Evolutionary conservation across 1,284 basidiomycete species (phyloP), one percentile per base, ranked within the genome.

Genomic region (Xerocomus minutiporus): DNA sequence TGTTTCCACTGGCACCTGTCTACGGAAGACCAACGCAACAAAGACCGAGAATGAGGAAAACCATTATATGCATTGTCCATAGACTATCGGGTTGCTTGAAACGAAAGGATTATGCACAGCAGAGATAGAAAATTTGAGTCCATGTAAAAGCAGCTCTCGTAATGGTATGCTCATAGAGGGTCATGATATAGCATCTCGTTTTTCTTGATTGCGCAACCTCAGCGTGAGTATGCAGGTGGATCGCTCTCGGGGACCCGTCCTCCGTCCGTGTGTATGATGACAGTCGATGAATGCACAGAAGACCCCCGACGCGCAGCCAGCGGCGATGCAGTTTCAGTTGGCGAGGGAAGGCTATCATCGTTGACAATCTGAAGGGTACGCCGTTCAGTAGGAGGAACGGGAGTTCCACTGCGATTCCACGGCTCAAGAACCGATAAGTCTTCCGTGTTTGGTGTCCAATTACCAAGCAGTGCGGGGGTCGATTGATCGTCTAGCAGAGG

Each of bases 191-290:
- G 45, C 40, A 41, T 41, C 12, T 26, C 25, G 39, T 42, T 25
- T 40, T 23, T 25, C 36, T 26, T 50, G 51, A 50, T 34, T 13
- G 25, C 43, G 13, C 29, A 34, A 5, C 36, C 25, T 51, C 47
- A 64, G 44, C 53, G 63, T 15, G 64, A 65, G 46, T 66, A 66
- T 13, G 65, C 53, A 38, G 65, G 65, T 5, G 65, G 64, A 12
- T 54, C 49, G 8, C 20, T 20, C 20, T 48, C 52, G 5, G 29
- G 38, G 39, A 57, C 26, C 4, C 51, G 63, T 12, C 68, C 65
- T 15, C 53, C 65, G 17, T 70, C 65, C 15, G 48, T 65, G 47
- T 70, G 68, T 5, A 70, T 12, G 12, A 66, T 54, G 13, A 70
- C 57, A 32, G 36, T 36, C 13, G 54, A 38, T 20, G 48, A 39